Conservation (phyloP, 768 basidiomycete genomes). For the Infundibulicybe gibba region DNA sequence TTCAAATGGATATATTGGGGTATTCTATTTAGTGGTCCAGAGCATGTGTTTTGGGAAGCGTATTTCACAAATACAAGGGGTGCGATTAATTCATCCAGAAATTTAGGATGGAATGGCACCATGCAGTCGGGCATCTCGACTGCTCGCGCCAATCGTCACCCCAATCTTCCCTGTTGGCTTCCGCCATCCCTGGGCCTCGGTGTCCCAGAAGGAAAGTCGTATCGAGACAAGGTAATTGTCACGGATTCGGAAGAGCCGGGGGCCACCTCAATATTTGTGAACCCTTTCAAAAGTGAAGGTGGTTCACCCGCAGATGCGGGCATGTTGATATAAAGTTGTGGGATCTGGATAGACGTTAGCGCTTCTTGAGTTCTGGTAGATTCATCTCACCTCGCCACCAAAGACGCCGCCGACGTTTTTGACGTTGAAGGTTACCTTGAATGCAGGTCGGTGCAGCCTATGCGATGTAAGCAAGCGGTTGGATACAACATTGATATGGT, state of each 20-base stretch:
- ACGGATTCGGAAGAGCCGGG: conserved; percentile 32
- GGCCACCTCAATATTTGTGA: conserved; percentile 40
- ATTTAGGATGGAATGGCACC: conserved; percentile 2
- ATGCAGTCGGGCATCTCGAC: conserved; percentile 31
- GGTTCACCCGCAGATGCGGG: conserved; percentile 47
- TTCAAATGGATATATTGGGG: no score
- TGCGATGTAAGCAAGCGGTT: background rate
- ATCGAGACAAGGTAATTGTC: conserved; percentile 42
- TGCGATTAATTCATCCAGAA: no score
- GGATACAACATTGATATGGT: background rate
- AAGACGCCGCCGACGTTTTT: conserved; percentile 47
- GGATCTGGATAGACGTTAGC: conserved; percentile 32
- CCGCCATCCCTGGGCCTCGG: conserved; percentile 54
- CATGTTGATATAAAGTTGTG: conserved; percentile 57
- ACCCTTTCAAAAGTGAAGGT: conserved; percentile 53
- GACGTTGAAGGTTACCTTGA: conserved; percentile 49
- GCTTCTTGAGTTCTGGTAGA: background rate
- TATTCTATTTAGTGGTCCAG: no score
- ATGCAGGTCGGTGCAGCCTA: conserved; percentile 52
- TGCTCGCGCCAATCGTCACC: conserved; percentile 55
- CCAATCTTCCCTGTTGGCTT: conserved; percentile 49
- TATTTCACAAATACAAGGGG: no score
- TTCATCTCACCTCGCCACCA: conserved; percentile 48
- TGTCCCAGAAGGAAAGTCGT: conserved; percentile 61
- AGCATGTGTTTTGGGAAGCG: no score